phyloP scores from a whole-genome alignment of 2,329 filamentous ascomycete species.

The Rhynchosporium secalis region DNA sequence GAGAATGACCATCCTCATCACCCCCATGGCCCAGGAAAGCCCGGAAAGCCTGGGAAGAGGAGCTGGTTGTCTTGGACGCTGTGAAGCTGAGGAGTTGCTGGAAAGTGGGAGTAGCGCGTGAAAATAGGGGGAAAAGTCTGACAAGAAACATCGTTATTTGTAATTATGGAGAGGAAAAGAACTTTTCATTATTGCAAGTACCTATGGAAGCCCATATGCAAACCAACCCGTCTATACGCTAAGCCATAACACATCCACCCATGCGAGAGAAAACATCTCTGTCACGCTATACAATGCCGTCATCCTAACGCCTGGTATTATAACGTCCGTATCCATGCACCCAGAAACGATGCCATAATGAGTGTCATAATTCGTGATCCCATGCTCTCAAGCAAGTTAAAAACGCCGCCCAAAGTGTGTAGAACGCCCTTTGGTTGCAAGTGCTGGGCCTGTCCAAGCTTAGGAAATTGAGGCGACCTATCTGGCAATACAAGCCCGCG shows the following conservation, averaged over 20 bases:
- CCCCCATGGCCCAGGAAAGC: too few relatives aligned
- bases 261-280: background rate
- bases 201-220: background rate
- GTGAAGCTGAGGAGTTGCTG: background rate
- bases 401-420: background rate
- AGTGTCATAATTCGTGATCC: background rate
- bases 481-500: constrained; percentile 60
- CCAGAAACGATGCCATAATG: background rate
- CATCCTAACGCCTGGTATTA: constrained; percentile 16
- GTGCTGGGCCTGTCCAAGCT: background rate
- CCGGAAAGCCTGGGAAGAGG: background rate
- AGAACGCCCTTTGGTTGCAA: background rate
- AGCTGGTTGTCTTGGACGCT: background rate
- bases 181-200: background rate
- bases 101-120: background rate
- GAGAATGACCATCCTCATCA: background rate
- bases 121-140: background rate
- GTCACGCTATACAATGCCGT: background rate
- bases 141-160: background rate
- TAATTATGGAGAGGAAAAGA: background rate
- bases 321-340: constrained; percentile 1
- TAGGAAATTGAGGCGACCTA: background rate
- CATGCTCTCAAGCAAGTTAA: background rate
- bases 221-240: background rate
- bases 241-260: background rate